Evolutionary conservation across 176 grass and related monocot species (phyloP), one percentile per base, ranked within the genome.

Genomic region (bread wheat (Triticum aestivum)): DNA sequence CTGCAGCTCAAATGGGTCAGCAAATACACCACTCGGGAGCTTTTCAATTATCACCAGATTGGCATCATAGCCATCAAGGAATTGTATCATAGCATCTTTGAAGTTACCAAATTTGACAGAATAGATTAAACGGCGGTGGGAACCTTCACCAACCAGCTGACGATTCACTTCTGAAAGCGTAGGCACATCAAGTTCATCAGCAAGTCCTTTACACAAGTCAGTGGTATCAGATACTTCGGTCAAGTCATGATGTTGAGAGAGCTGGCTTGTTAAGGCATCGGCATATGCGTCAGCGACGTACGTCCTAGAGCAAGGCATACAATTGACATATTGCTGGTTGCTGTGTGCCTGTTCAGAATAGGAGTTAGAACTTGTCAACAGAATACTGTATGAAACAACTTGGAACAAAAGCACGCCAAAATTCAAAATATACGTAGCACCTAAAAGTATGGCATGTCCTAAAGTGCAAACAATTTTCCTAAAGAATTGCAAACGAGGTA

Each of bases 1-100:
- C 23, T 99, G 97, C 10, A 99, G 59, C 90, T 99, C 97, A 85
- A 99, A 99, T 4, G 89, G 92, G 79, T 99, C 92, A 59, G 92
- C 94, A 83, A 99, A 99, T 4, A 99, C 91, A 4, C 93, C 92
- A 33, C 82, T 67, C 0, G 87, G 91, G 37, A 99, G 90, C 78
- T 76, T 93, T 63, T 99, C 94, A 75, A 94, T 81, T 49, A 99
- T 75, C 77, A 96, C 89, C 39, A 90, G 52, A 91, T 90, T 74
- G 85, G 87, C 90, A 47, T 91, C 65, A n/a, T 82, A 83, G 7
- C 45, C n/a, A 80, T 86, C 79, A 80, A 94, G 90, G 17, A 85
- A 84, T 83, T 78, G 37, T 64, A 73, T 61, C 78, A 86, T 24
- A 52, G 21, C 81, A 77, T 91, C 35, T 49, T 79, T 81, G 61